These are phyloP conservation scores for Trichoderma hamatum DNA, from an alignment of 2,329 filamentous ascomycete genomes.

Conservation along the genomic window DNA sequence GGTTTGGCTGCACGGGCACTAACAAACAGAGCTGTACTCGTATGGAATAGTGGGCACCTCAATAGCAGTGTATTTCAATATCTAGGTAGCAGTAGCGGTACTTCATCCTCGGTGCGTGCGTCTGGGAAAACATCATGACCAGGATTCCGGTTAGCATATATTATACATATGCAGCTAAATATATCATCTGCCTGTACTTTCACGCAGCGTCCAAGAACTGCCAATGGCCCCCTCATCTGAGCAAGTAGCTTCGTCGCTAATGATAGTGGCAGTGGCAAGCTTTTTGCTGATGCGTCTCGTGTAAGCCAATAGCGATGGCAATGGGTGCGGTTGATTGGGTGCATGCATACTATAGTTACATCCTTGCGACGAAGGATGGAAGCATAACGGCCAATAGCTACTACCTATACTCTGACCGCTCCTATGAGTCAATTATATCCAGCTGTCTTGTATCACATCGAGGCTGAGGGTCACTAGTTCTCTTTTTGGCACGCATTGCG, in stretches of 20 bases:
- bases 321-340: background rate
- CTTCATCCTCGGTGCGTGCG: background rate
- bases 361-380: conserved; percentile 9
- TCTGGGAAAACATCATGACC: background rate
- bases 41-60: background rate
- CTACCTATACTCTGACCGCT: conserved; percentile 6
- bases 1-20: background rate
- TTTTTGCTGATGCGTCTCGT: conserved; percentile 13
- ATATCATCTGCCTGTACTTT: background rate
- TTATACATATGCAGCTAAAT: background rate
- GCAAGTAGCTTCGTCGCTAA: conserved; percentile 5
- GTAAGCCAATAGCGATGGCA: conserved; percentile 10
- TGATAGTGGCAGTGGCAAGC: conserved; percentile 5
- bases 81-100: no score
- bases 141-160: background rate
- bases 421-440: conserved; percentile 19
- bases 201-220: background rate
- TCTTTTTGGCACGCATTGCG: conserved; percentile 23
- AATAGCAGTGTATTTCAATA: background rate
- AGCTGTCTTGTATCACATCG: conserved; percentile 17
- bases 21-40: background rate
- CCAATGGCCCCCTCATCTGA: background rate
- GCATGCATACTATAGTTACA: conserved; percentile 20
- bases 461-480: conserved; percentile 23
- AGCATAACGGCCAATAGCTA: conserved; percentile 9